Evolutionary conservation across 108 stramenopile species (phyloP), one percentile per base, ranked within the genome.

Genomic region (Nitzschia sp.): DNA sequence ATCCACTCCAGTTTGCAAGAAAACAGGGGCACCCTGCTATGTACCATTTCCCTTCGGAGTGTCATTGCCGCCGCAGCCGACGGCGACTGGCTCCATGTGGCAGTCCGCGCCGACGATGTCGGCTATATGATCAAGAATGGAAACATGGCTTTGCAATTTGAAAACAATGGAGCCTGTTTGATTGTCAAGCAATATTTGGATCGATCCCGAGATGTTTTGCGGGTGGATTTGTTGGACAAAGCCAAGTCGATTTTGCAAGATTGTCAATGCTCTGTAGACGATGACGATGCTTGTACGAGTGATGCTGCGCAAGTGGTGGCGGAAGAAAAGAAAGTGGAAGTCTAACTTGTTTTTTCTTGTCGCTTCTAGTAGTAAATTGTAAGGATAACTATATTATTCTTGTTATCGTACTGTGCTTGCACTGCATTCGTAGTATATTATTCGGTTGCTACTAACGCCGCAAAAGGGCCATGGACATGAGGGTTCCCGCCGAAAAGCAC

Each of bases 1-100:
- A 63, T 66, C 20, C 78, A 61, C 39, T 39, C 44, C 7, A 55
- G 60, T 41, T 56, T 76, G 46, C 77, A 76, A 53, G 51, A 37
- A 19, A 83, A 80, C 58, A 62, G 80, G 10, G 81, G 88, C 20
- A 82, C 76, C 1, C 54, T 93, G 44, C 14, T 88, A 34, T 73
- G 64, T 51, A 60, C 66, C 7, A 67, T 86, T 20, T 80, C 87
- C 3, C 65, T 90, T 8, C 48, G 84, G 46, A 77, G 74, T 51
- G 73, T 93, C 15, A 85, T 93, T 62, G 88, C 86, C 14, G 81
- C 72, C n/a, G 87, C 82, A 22, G 67, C 70, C 22, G 91, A 88
- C 57, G 81, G 77, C 29, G 71, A 78, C 22, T 74, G 83, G 70
- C 71, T 92, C 60, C 91, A 89, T 64, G 48, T 92, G 1, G 91